A percentile compares a stretch with the other conserved stretches of the same genome.
These are phyloP conservation scores for Flaveria ramosissima DNA, from an alignment of 129 eudicot species.

Conservation along the genomic window DNA sequence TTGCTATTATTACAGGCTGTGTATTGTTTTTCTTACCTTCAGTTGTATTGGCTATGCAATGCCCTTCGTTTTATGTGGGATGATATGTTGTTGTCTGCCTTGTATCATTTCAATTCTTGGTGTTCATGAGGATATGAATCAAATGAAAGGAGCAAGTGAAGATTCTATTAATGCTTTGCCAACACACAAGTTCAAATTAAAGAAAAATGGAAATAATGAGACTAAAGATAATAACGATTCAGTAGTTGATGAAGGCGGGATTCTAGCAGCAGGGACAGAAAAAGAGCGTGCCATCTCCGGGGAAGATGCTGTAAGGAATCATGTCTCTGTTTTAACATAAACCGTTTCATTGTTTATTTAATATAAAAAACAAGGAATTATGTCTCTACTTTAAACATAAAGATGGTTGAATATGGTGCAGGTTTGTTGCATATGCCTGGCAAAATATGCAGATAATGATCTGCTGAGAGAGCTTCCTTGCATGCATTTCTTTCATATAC, in stretches of 20 bases:
- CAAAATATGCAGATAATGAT: slow-evolving; percentile 63
- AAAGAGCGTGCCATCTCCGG: slow-evolving; percentile 67
- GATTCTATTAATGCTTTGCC: slow-evolving; percentile 75
- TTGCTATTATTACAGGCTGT: slow-evolving; percentile 49
- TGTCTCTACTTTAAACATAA: slow-evolving; percentile 5
- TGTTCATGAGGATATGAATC: slow-evolving; percentile 66
- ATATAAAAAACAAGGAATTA: not conserved
- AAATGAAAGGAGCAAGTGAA: slow-evolving; percentile 63
- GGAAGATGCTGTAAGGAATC: slow-evolving; percentile 72
- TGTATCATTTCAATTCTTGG: slow-evolving; percentile 70
- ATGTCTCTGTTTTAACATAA: not conserved
- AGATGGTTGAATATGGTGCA: slow-evolving; percentile 28
- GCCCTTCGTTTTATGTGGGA: slow-evolving; percentile 77
- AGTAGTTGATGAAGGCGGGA: slow-evolving; percentile 60
- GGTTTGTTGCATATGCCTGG: slow-evolving; percentile 78
- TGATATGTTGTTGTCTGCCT: slow-evolving; percentile 84
- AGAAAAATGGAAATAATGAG: slow-evolving; percentile 39
- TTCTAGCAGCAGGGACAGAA: slow-evolving; percentile 67
- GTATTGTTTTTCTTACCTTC: slow-evolving; percentile 67
- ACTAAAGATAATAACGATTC: slow-evolving; percentile 41
- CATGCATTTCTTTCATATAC: slow-evolving; percentile 68
- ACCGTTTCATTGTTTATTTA: not conserved
- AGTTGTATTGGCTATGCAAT: slow-evolving; percentile 79
- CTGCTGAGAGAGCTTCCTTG: slow-evolving; percentile 75
- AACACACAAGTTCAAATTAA: slow-evolving; percentile 57